Base-by-base conservation (phyloP, 176 grass and related monocot genomes). In the Ensete glaucum region DNA sequence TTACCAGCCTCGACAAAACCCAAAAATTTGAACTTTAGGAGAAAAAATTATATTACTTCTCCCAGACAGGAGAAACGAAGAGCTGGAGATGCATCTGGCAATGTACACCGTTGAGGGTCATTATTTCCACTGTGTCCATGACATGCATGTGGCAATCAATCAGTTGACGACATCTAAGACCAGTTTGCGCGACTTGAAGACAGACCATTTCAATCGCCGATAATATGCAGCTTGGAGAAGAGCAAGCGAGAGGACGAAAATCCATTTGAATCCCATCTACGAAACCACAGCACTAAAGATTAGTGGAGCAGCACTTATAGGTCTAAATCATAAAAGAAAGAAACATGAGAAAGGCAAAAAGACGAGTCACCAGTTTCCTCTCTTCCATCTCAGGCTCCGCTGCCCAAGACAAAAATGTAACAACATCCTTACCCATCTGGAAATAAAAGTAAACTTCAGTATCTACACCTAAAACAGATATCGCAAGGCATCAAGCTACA, bases 371-470 rank as follows among this genome's bases (percentile, higher is more conserved):
- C 82, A 99, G 86, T 84, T 99, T 99, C 69, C 95, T 87, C 80
- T 99, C 95, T 83, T 99, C 95, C 95, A 99, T 99, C 82, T 99
- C 90, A 74, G 95, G 95, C 75, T 99, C 95, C 63, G 95, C 95
- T 75, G 95, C 95, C 95, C 95, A 99, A 0, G 95, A 89, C 72
- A 99, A 84, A 84, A 99, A 99, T 24, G 88, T 79, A 14, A 99
- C 95, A 0, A 94, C 88, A 78, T 99, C 90, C 89, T 99, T 99
- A 64, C 95, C 95, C 95, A 99, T 94, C 95, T 99, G 79, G 16
- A 15, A 80, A n/a, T 19, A 20, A 73, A 64, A 76, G 29, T 9
- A 52, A 54, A 52, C 49, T 27, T 14, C 25, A 21, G 80, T 56
- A 71, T 51, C 34, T 43, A 3, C 34, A 43, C 34, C 34, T 43